Percentiles rank a stretch among this genome's conserved stretches.
Conservation (phyloP, 768 basidiomycete genomes). For the Cystobasidium ongulense region DNA sequence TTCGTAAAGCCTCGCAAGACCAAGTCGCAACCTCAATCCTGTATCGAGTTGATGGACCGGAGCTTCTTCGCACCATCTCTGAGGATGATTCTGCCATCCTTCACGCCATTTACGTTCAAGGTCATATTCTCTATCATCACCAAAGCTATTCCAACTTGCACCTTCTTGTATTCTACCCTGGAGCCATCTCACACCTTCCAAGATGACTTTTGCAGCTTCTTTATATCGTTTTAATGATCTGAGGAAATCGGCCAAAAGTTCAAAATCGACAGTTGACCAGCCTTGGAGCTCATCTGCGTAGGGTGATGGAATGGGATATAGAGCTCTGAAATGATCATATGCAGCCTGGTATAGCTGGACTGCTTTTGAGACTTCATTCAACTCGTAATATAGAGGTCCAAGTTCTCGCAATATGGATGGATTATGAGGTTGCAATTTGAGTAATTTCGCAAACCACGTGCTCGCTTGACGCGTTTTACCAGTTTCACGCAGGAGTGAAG, state of each 20-base stretch:
- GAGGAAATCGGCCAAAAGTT: conserved; percentile 75
- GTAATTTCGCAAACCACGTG: conserved; percentile 59
- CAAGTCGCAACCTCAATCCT: conserved; percentile 72
- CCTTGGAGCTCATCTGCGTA: conserved; percentile 51
- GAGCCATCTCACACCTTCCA: conserved; percentile 78
- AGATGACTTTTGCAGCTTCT: conserved; percentile 60
- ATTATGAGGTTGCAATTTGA: conserved; percentile 70
- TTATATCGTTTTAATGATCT: conserved; percentile 63
- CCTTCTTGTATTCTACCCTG: conserved; percentile 65
- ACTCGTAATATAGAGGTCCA: conserved; percentile 65
- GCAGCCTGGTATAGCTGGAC: conserved; percentile 63
- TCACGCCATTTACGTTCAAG: conserved; percentile 44
- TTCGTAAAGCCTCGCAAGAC: conserved; percentile 69
- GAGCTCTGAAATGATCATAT: conserved; percentile 53
- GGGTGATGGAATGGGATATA: conserved; percentile 52
- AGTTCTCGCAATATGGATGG: conserved; percentile 69
- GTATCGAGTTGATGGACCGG: conserved; percentile 56
- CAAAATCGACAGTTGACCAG: conserved; percentile 56
- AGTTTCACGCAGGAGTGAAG: conserved; percentile 66
- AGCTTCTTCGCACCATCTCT: conserved; percentile 36
- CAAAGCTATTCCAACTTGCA: conserved; percentile 67
- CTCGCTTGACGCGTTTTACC: conserved; percentile 61
- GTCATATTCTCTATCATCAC: conserved; percentile 82
- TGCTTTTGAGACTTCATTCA: conserved; percentile 60
- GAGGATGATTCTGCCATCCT: conserved; percentile 50